Evolutionary conservation across 164 flowering plant species (phyloP).

Genomic region (Protea cynaroides): DNA sequence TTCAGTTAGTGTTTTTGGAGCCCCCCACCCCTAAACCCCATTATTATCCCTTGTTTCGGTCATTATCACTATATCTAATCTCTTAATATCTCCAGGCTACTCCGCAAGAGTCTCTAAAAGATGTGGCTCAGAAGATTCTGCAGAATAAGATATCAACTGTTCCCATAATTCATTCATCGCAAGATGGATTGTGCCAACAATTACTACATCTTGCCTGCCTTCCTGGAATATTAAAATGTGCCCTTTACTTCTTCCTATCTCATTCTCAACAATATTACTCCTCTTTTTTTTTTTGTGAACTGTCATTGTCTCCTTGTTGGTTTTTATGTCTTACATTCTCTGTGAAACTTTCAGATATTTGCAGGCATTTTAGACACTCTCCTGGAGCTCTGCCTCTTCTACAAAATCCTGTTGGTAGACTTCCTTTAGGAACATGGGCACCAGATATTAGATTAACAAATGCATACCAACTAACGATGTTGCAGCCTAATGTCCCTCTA

Average conservation of each 20-base stretch:
- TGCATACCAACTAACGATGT: constrained; percentile 14
- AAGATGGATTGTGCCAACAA: constrained; percentile 55
- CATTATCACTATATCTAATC: background rate
- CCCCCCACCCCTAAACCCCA: no score
- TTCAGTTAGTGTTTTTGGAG: background rate
- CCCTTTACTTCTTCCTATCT: constrained; percentile 6
- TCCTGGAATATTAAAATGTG: constrained; percentile 67
- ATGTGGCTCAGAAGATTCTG: constrained; percentile 59
- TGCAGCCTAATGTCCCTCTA: constrained; percentile 22
- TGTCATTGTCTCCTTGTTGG: background rate
- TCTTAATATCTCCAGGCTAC: constrained; percentile 47
- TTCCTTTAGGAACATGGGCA: constrained; percentile 34
- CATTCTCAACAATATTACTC: background rate
- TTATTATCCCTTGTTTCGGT: background rate
- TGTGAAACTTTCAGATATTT: constrained; percentile 24
- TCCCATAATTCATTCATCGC: constrained; percentile 60
- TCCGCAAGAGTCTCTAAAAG: constrained; percentile 72
- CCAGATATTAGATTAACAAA: constrained; percentile 13
- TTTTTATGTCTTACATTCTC: background rate
- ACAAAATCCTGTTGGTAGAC: constrained; percentile 30
- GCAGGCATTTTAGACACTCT: constrained; percentile 29
- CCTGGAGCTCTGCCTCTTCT: constrained; percentile 25
- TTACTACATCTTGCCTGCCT: constrained; percentile 80
- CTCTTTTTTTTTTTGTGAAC: no score
- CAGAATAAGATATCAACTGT: constrained; percentile 63